Conservation (phyloP, 2,329 filamentous ascomycete species). For the Fonsecaea erecta region DNA sequence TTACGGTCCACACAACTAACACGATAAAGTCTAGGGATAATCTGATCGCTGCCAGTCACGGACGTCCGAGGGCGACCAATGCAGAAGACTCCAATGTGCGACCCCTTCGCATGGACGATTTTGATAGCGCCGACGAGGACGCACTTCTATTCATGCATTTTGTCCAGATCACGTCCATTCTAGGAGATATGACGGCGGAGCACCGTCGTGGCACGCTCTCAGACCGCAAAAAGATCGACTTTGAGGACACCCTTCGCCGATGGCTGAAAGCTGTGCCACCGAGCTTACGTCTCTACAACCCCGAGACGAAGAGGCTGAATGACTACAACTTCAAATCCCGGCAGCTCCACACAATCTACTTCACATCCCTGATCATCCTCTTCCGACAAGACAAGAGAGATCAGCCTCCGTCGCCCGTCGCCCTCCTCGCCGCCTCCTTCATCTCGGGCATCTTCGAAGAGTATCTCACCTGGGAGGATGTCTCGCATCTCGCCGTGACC, state of each 20-base stretch:
- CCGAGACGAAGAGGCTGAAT: slow-evolving; percentile 15
- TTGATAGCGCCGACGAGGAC: slow-evolving; percentile 25
- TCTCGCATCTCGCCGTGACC: slow-evolving; percentile 26
- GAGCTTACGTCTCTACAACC: slow-evolving; percentile 24
- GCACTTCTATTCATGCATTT: slow-evolving; percentile 32
- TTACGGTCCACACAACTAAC: neutral
- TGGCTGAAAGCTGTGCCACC: slow-evolving; percentile 43
- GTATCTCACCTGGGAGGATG: slow-evolving; percentile 30
- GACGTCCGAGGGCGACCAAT: slow-evolving; percentile 31
- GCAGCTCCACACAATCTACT: slow-evolving; percentile 32
- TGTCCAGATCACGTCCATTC: slow-evolving; percentile 31
- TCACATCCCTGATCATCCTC: slow-evolving; percentile 29
- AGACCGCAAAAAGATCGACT: slow-evolving; percentile 32
- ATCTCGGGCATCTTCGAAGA: slow-evolving; percentile 33
- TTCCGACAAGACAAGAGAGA: slow-evolving; percentile 26
- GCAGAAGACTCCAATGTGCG: slow-evolving; percentile 30
- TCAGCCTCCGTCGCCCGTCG: slow-evolving; percentile 24
- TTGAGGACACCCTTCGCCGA: slow-evolving; percentile 41
- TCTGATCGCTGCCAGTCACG: slow-evolving; percentile 32
- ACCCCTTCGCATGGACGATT: slow-evolving; percentile 27
- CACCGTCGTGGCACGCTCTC: slow-evolving; percentile 39
- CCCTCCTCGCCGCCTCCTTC: slow-evolving; percentile 30
- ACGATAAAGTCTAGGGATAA: slow-evolving; percentile 37
- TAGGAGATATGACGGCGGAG: slow-evolving; percentile 32
- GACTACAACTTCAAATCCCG: slow-evolving; percentile 30